Conservation (phyloP, 2,329 filamentous ascomycete species). For the Aspergillus latus region DNA sequence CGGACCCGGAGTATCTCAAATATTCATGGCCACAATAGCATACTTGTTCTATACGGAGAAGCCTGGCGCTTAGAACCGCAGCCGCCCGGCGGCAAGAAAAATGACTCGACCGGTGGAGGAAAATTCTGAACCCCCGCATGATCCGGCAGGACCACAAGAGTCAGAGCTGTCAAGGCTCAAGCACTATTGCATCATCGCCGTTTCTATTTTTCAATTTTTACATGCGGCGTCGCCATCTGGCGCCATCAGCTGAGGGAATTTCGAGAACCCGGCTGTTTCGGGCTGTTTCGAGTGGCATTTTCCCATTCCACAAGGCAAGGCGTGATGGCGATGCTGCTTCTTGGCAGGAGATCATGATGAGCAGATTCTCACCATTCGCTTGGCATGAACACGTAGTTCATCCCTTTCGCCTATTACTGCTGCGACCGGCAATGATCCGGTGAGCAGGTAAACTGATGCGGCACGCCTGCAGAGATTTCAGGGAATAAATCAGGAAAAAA, state of each 20-base stretch:
- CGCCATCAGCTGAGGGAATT: constrained; percentile 13
- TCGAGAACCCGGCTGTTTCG: background rate
- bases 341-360: constrained; percentile 13
- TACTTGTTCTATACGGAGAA: background rate
- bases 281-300: background rate
- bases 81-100: constrained; percentile 1
- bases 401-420: background rate
- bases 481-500: background rate
- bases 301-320: background rate
- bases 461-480: constrained; percentile 1
- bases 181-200: constrained; percentile 19
- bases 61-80: constrained; percentile 4
- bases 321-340: background rate
- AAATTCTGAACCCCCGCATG: constrained; percentile 14
- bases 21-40: background rate
- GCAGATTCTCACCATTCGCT: constrained; percentile 7
- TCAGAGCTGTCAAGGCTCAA: background rate
- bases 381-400: background rate
- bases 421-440: background rate
- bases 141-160: background rate
- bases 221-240: constrained; percentile 15
- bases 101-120: background rate
- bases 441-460: background rate
- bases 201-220: background rate
- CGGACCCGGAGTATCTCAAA: background rate